Conservation (phyloP, 2,329 filamentous ascomycete genomes). For the Fusarium decemcellulare region DNA sequence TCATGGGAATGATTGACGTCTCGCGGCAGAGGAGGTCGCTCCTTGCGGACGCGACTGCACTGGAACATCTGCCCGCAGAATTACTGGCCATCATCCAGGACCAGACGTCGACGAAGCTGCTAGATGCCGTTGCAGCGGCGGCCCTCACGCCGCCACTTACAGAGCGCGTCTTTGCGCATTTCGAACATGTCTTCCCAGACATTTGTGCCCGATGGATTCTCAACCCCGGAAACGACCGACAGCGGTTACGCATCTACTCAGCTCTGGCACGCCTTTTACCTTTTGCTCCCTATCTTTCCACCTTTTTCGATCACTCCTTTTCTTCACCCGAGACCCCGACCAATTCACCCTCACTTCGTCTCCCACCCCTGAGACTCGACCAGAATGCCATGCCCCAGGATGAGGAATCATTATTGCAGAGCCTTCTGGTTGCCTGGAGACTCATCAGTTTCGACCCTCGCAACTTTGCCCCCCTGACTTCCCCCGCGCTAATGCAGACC, state of each 20-base stretch:
- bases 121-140: slow-evolving; percentile 78
- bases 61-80: slow-evolving; percentile 77
- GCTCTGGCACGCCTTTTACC: slow-evolving; percentile 86
- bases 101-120: slow-evolving; percentile 74
- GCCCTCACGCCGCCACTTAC: slow-evolving; percentile 80
- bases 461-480: slow-evolving; percentile 75
- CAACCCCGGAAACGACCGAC: slow-evolving; percentile 55
- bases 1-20: slow-evolving; percentile 71
- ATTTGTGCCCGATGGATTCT: slow-evolving; percentile 85
- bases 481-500: slow-evolving; percentile 76
- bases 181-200: slow-evolving; percentile 84
- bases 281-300: slow-evolving; percentile 83
- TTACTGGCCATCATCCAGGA: slow-evolving; percentile 77
- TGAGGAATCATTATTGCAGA: slow-evolving; percentile 45
- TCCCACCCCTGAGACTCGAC: slow-evolving; percentile 50
- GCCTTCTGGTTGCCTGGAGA: slow-evolving; percentile 74
- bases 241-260: slow-evolving; percentile 67
- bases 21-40: slow-evolving; percentile 69
- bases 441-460: slow-evolving; percentile 82
- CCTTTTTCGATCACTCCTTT: slow-evolving; percentile 70
- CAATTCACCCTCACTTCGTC: slow-evolving; percentile 45
- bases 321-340: slow-evolving; percentile 27
- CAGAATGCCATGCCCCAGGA: slow-evolving; percentile 43
- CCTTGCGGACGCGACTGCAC: slow-evolving; percentile 66
- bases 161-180: slow-evolving; percentile 80